Conservation (phyloP, 768 basidiomycete species). For the Clavaria fumosa region DNA sequence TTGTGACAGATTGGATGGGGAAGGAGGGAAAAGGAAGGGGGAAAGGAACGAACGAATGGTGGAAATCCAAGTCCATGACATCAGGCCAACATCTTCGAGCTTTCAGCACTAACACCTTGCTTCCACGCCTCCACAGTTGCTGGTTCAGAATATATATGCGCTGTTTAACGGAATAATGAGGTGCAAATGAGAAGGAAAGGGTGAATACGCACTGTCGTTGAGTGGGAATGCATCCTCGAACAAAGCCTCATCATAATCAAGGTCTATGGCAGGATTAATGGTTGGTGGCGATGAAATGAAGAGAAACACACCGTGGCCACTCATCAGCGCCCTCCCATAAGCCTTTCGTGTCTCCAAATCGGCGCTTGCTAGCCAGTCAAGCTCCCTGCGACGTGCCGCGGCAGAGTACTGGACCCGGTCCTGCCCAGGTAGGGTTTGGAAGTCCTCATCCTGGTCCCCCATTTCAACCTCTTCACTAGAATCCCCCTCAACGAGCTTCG, state of each 20-base stretch:
- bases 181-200: neutral
- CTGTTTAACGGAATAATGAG: neutral
- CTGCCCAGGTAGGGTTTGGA: too few species aligned
- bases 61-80: too few species aligned
- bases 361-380: neutral
- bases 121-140: neutral
- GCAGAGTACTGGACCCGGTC: neutral
- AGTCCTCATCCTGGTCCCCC: too few species aligned
- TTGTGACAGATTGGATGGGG: too few species aligned
- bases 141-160: neutral
- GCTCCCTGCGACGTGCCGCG: slow-evolving; percentile 4
- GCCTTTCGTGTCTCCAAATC: neutral
- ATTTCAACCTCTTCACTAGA: slow-evolving; percentile 6
- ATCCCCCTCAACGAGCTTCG: slow-evolving; percentile 5
- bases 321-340: neutral
- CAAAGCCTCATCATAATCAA: neutral
- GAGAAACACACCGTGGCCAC: neutral
- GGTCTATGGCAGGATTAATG: neutral
- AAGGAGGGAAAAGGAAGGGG: too few species aligned
- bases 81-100: too few species aligned
- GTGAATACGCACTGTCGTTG: neutral
- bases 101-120: neutral
- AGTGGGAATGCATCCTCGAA: neutral
- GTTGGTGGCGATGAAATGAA: neutral
- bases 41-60: too few species aligned